Evolutionary conservation across 139 green algal genomes (phyloP).

Genomic region (Chlamydomonas schloesseri): DNA sequence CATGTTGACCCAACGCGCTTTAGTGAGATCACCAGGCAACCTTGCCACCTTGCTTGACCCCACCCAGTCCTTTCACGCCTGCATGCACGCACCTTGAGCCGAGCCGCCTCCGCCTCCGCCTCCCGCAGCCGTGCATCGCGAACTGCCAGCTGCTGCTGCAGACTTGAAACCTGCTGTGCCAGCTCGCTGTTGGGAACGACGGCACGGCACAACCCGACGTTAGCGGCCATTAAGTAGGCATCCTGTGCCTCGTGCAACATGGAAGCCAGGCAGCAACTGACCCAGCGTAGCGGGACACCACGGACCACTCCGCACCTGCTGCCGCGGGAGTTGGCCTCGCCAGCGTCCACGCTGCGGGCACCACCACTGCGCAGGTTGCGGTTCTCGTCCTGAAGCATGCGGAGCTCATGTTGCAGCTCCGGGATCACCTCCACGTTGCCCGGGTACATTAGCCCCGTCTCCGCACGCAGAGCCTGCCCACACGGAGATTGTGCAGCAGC

Average conservation of each 20-base stretch:
- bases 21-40: too few relatives aligned
- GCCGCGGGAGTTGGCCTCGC: too few relatives aligned
- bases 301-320: too few relatives aligned
- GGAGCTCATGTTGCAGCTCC: slow-evolving; percentile 57
- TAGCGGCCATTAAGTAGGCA: too few relatives aligned
- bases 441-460: slow-evolving; percentile 27
- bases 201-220: not conserved
- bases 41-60: too few relatives aligned
- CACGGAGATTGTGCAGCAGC: too few relatives aligned
- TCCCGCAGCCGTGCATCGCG: slow-evolving; percentile 36
- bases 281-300: too few relatives aligned
- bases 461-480: slow-evolving; percentile 30
- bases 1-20: too few relatives aligned
- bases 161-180: not conserved
- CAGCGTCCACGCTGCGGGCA: not conserved
- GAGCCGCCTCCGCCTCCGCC: slow-evolving; percentile 7
- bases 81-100: not conserved
- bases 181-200: not conserved
- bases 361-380: not conserved
- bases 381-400: slow-evolving; percentile 23
- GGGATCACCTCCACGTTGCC: slow-evolving; percentile 49
- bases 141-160: slow-evolving; percentile 44
- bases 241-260: too few relatives aligned
- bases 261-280: too few relatives aligned
- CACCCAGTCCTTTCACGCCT: too few relatives aligned